Conservation (phyloP, 73 alveolate species). For the Effrenium voratum region DNA sequence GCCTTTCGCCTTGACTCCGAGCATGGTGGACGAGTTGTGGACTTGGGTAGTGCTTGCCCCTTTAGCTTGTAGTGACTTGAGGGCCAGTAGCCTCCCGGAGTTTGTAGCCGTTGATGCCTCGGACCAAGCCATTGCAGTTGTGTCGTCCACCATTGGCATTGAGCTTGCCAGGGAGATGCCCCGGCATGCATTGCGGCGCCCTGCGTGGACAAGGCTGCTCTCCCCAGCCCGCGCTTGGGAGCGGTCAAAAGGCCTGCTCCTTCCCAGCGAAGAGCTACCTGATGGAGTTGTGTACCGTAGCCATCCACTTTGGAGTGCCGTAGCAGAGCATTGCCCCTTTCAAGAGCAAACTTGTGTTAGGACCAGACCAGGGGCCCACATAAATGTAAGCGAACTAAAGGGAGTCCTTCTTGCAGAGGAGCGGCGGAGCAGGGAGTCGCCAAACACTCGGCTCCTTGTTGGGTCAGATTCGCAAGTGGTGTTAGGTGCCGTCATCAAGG, state of each 20-base stretch:
- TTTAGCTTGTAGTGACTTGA: not conserved
- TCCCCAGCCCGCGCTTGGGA: not conserved
- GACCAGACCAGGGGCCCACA: not conserved
- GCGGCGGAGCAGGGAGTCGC: not conserved
- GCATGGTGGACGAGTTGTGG: conserved; percentile 11
- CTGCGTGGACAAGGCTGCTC: not conserved
- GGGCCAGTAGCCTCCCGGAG: not conserved
- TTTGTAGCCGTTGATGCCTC: not conserved
- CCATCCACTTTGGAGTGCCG: not conserved
- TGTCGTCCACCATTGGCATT: not conserved
- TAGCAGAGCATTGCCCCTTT: not conserved
- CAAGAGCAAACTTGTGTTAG: not conserved
- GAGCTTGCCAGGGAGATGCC: not conserved
- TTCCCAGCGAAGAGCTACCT: not conserved
- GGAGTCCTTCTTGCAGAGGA: not conserved
- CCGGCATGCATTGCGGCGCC: not conserved
- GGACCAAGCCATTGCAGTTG: not conserved
- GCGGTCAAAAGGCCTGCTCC: not conserved
- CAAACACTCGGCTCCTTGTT: not conserved
- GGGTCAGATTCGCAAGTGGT: conserved; percentile 25
- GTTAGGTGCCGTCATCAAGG: not conserved
- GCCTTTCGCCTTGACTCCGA: not conserved
- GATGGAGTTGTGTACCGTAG: not conserved
- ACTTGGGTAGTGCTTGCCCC: not conserved
- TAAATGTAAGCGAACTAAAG: not conserved